These are phyloP conservation scores for Fusarium vanettenii DNA, from an alignment of 2,329 filamentous ascomycete species.

Conservation along the genomic window DNA sequence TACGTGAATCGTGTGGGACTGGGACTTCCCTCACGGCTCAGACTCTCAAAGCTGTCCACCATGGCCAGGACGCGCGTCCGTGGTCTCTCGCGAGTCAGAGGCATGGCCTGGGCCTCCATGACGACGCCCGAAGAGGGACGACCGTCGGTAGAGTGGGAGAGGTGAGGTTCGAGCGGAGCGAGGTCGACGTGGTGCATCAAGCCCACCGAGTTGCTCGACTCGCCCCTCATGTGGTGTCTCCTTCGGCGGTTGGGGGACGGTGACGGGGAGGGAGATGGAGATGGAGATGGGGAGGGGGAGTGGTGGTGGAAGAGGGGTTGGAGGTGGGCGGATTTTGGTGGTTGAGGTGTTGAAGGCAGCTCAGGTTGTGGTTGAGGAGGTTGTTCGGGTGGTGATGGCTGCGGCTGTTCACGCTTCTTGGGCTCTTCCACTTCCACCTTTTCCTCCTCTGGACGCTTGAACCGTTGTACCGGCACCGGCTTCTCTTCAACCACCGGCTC, in stretches of 20 bases:
- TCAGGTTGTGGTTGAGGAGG: constrained; percentile 1
- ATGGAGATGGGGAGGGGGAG: constrained; percentile 28
- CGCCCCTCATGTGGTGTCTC: constrained; percentile 18
- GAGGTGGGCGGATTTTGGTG: constrained; percentile 24
- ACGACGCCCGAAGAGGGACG: constrained; percentile 49
- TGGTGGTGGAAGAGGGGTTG: constrained; percentile 35
- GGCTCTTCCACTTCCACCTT: not conserved
- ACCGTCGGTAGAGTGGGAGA: constrained; percentile 47
- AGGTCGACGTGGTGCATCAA: constrained; percentile 38
- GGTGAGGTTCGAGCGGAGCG: constrained; percentile 31
- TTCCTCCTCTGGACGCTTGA: not conserved
- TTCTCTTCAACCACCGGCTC: constrained; percentile 11
- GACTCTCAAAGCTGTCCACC: constrained; percentile 66
- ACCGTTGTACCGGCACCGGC: not conserved
- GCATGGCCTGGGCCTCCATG: constrained; percentile 61
- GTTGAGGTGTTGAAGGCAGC: constrained; percentile 13
- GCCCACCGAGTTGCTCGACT: constrained; percentile 30
- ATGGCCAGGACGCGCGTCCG: constrained; percentile 63
- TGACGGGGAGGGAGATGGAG: constrained; percentile 25
- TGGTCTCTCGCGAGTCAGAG: constrained; percentile 51
- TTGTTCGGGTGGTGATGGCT: constrained; percentile 8
- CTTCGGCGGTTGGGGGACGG: constrained; percentile 18
- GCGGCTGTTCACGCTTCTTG: constrained; percentile 5
- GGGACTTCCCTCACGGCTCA: constrained; percentile 57
- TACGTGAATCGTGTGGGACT: constrained; percentile 46